These are phyloP conservation scores for Spirogloea muscicola DNA, from an alignment of 139 green algal species.

Conservation along the genomic window DNA sequence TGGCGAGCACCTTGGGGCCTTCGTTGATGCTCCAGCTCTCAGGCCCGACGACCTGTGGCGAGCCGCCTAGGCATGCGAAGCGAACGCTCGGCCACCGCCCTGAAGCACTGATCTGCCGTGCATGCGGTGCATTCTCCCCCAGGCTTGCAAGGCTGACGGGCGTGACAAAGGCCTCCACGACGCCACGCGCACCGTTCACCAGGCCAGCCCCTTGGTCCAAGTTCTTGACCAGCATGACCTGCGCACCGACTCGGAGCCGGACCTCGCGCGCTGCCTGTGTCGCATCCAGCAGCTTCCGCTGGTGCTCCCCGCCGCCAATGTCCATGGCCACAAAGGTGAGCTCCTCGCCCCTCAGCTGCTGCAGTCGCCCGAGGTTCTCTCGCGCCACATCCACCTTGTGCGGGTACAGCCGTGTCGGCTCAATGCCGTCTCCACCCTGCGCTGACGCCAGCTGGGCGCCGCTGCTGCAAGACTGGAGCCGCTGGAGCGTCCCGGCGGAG, in stretches of 20 bases:
- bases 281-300: not conserved
- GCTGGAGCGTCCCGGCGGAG: not conserved
- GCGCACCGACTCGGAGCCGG: slow-evolving; percentile 13
- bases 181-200: slow-evolving; percentile 67
- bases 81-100: slow-evolving; percentile 32
- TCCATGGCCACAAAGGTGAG: not conserved
- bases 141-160: not conserved
- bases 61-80: slow-evolving; percentile 37
- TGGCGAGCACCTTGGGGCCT: not conserved
- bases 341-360: not conserved
- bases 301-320: not conserved
- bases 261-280: not conserved
- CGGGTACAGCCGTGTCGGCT: slow-evolving; percentile 17
- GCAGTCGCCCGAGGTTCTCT: not conserved
- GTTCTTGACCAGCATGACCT: slow-evolving; percentile 36
- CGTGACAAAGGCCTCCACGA: slow-evolving; percentile 56
- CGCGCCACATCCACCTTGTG: slow-evolving; percentile 17
- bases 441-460: not conserved
- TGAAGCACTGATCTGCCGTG: slow-evolving; percentile 15
- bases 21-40: slow-evolving; percentile 20
- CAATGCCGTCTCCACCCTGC: slow-evolving; percentile 7
- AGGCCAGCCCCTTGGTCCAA: slow-evolving; percentile 35
- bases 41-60: slow-evolving; percentile 9
- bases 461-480: not conserved
- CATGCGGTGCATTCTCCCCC: too few relatives aligned